Evolutionary conservation across 2,329 filamentous ascomycete genomes (phyloP), one percentile per base, ranked within the genome.

Genomic region (Monosporascus sp.): DNA sequence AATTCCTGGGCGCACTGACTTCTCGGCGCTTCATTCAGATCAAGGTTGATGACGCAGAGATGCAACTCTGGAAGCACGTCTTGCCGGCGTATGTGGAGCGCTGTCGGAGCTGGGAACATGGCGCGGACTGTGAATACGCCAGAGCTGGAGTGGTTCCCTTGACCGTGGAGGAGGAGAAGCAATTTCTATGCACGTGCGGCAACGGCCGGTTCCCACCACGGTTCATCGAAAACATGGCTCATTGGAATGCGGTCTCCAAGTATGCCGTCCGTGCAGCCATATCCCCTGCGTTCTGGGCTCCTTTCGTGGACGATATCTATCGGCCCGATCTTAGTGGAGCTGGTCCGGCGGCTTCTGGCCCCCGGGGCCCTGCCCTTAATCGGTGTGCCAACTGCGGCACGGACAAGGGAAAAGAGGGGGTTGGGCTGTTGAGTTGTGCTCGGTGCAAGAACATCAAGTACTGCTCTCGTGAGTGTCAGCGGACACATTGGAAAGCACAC

Each of bases 231-330:
- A 24, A 41, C 3, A 44, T 78, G 7, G 73, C 74, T 0, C 66
- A 70, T 24, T 77, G 77, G 70, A 68, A 76, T 1, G 65, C 60
- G 16, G 69, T 72, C 9, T 69, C 68, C 1, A 63, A 69, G 48
- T 68, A 74, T 48, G 73, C 77, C 26, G 80, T 84, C 27, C 74
- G 84, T 6, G 72, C 82, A 5, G 79, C 79, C 9, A 80, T 86
- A 59, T 84, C 81, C 52, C 80, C 80, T 0, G 65, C 70, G 0
- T 86, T 75, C 60, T 68, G 77, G 27, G 69, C 72, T n/a, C 69
- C 54, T 17, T 58, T 53, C 24, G 48, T 35, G 22, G 52, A 60
- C 9, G 46, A 51, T 19, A 22, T 46, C 8, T 52, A 40, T 17
- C 37, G 14, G 19, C 40, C 48, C 22, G 16, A 52, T 44, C 31